Percentiles rank a stretch among this genome's conserved stretches.
Conservation (phyloP, 495 filamentous ascomycete species). For the Tuber umbilicatum region DNA sequence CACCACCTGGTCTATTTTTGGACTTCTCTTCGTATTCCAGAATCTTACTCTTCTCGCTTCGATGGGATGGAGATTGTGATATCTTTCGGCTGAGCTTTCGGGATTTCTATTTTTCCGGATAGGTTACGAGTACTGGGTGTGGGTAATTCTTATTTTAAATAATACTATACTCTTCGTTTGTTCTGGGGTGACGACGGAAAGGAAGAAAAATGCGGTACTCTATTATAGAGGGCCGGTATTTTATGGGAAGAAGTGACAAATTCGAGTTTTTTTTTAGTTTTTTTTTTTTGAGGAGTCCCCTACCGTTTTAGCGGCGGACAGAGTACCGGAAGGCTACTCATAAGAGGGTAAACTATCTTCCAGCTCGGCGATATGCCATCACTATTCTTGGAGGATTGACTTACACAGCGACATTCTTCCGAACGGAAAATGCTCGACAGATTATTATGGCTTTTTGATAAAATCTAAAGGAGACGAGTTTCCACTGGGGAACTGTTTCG, state of each 20-base stretch:
- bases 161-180: neutral
- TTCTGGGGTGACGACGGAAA: neutral
- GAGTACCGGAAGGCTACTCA: neutral
- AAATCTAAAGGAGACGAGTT: neutral
- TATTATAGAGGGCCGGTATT: neutral
- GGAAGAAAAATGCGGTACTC: too few species aligned
- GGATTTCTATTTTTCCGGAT: conserved; percentile 4
- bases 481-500: neutral
- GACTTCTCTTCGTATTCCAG: neutral
- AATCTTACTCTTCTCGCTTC: neutral
- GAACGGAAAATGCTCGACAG: neutral
- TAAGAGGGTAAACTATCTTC: neutral
- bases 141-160: neutral
- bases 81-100: neutral
- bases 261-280: neutral
- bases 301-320: neutral
- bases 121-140: neutral
- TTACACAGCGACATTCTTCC: neutral
- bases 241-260: neutral
- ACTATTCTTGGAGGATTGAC: neutral
- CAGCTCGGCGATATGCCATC: neutral
- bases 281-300: neutral
- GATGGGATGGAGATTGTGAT: neutral
- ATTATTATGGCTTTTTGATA: neutral
- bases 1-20: neutral